Evolutionary conservation across 306 rosid genomes (phyloP), one percentile per base, ranked within the genome.

Genomic region (Vachellia pachyceras): DNA sequence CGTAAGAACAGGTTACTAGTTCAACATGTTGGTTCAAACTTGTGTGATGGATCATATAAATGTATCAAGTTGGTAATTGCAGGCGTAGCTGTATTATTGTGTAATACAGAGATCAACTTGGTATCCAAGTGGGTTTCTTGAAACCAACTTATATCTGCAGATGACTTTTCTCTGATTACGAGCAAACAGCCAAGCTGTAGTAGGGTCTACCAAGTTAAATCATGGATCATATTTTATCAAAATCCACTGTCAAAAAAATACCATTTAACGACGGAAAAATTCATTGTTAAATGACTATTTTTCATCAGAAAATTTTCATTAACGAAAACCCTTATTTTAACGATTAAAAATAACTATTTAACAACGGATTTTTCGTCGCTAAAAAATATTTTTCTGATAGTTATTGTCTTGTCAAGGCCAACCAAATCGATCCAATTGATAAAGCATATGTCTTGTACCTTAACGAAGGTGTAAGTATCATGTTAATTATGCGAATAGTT

Each of bases 1-100:
- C 82, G 84, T 73, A 65, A 85, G 77, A 85, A 58, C 81, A 40
- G 79, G 82, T 52, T 29, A 29, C 33, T 0, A 29, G 33, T 29
- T 72, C 61, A 50, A 3, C 2, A 54, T 17, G 9, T 57, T 81
- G 2, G 33, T 57, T 81, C 75, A 64, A 67, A 85, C 58, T 85
- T 73, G 57, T 63, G 72, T 50, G 52, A 40, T 11, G 61, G 45
- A 67, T 42, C 77, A 57, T 44, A 65, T 36, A 6, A 12, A 29
- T 29, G 15, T 6, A 68, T 78, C 77, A 70, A 79, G 50, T 70
- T 82, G 55, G 69, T 36, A 69, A 50, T 13, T 70, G 73, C 17
- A 70, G 41, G 76, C n/a, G 65, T 2, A 72, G 44, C 7, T 78
- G 6, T 52, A 66, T n/a, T n/a, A n/a, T n/a, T n/a, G n/a, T n/a